Conservation (phyloP, 2,329 filamentous ascomycete genomes). For the Sporothrix protearum region DNA sequence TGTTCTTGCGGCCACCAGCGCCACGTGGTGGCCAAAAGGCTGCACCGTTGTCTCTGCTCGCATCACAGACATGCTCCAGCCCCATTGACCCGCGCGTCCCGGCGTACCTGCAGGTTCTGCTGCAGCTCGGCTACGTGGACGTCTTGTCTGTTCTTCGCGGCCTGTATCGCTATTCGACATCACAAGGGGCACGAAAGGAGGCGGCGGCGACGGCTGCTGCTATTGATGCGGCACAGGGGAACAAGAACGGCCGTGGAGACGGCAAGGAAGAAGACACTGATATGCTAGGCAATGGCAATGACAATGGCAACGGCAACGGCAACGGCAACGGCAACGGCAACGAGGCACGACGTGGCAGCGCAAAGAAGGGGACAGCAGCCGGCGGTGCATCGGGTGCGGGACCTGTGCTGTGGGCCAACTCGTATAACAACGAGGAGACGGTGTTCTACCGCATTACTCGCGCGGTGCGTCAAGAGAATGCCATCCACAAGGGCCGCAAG, state of each 20-base stretch:
- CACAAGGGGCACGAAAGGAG: constrained; percentile 39
- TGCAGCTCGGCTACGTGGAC: constrained; percentile 50
- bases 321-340: neutral
- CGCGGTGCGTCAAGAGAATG: constrained; percentile 61
- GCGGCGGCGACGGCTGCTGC: constrained; percentile 6
- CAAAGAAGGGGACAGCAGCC: constrained; percentile 26
- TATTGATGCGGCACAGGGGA: neutral
- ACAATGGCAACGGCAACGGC: neutral
- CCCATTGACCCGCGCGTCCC: constrained; percentile 58
- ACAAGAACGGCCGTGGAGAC: neutral
- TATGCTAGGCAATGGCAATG: neutral
- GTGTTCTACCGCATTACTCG: constrained; percentile 92
- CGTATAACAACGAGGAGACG: constrained; percentile 72
- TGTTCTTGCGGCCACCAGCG: constrained; percentile 55
- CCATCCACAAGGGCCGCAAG: constrained; percentile 46
- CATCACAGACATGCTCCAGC: constrained; percentile 39
- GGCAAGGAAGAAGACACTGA: neutral
- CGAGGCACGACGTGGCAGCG: neutral
- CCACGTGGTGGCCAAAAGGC: neutral
- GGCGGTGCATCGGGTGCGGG: constrained; percentile 24
- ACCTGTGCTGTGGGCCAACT: constrained; percentile 50
- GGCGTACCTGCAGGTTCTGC: constrained; percentile 56
- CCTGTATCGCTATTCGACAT: constrained; percentile 56
- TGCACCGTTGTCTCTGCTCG: neutral
- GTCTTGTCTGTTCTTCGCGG: constrained; percentile 53